Percentiles rank a stretch among this genome's conserved stretches.
phyloP scores from a whole-genome alignment of 2,329 filamentous ascomycete genomes.

The Remersonia thermophila region DNA sequence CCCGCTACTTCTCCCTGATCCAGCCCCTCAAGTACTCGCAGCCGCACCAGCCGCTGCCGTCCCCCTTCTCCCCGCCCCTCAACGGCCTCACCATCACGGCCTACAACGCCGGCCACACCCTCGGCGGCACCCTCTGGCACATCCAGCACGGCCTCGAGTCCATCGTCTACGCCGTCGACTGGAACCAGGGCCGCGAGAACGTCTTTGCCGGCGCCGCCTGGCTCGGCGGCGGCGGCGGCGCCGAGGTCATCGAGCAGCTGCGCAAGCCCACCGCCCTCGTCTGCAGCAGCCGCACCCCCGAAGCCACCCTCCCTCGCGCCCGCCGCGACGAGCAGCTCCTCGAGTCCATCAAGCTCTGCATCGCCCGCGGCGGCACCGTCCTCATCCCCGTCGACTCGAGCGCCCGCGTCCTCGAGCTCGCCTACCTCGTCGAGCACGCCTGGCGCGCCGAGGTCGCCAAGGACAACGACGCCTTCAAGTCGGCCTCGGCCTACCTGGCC shows the following conservation, averaged over 20 bases:
- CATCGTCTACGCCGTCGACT: constrained; percentile 94
- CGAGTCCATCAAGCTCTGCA: constrained; percentile 66
- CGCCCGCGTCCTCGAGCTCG: constrained; percentile 82
- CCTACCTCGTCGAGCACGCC: constrained; percentile 83
- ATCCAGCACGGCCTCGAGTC: constrained; percentile 94
- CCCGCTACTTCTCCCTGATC: constrained; percentile 79
- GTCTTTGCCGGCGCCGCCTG: constrained; percentile 88
- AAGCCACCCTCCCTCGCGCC: constrained; percentile 54
- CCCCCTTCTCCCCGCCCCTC: constrained; percentile 76
- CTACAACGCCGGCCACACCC: constrained; percentile 89
- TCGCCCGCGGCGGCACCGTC: constrained; percentile 76
- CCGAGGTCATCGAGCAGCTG: constrained; percentile 85
- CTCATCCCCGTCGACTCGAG: constrained; percentile 91
- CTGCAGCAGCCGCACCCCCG: constrained; percentile 68
- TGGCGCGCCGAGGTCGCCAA: constrained; percentile 59
- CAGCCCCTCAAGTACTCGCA: constrained; percentile 94
- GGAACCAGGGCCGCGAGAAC: constrained; percentile 96
- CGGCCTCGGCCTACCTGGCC: constrained; percentile 63
- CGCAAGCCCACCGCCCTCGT: constrained; percentile 88
- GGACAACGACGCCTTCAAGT: constrained; percentile 38
- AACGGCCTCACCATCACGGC: constrained; percentile 90
- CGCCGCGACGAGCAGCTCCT: constrained; percentile 79
- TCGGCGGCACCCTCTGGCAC: constrained; percentile 97
- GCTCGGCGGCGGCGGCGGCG: constrained; percentile 59
- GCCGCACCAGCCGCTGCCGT: constrained; percentile 78